Evolutionary conservation across 805 yeast species (phyloP).

Genomic region (Starmerella ratchasimensis): DNA sequence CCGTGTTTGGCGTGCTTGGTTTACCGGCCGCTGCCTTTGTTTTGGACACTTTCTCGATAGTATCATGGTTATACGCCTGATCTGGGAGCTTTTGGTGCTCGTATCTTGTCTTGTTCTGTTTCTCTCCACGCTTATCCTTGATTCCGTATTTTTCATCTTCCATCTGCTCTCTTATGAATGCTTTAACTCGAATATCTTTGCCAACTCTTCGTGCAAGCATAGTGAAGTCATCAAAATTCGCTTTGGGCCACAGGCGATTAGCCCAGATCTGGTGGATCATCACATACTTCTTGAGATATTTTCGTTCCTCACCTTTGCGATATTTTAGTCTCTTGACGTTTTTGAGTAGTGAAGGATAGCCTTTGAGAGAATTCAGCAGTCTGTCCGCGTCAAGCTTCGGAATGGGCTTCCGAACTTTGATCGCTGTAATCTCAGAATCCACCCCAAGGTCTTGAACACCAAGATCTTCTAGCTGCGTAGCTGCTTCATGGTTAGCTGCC

Average conservation of each 20-base stretch:
- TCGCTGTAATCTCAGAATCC: conserved; percentile 10
- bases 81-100: too few species aligned
- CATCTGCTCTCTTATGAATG: conserved; percentile 14
- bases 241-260: conserved; percentile 63
- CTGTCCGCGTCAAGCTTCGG: conserved; percentile 36
- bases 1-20: too few species aligned
- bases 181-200: conserved; percentile 16
- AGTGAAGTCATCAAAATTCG: conserved; percentile 59
- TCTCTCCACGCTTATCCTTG: background rate
- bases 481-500: background rate
- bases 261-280: conserved; percentile 62
- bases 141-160: conserved; percentile 18
- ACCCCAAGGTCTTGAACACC: conserved; percentile 20
- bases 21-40: too few species aligned
- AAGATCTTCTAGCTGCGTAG: conserved; percentile 12
- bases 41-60: too few species aligned
- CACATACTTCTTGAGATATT: conserved; percentile 38
- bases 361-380: conserved; percentile 36
- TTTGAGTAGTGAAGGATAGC: conserved; percentile 40
- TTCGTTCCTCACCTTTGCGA: conserved; percentile 34
- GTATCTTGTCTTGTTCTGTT: background rate
- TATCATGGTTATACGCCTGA: too few species aligned
- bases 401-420: conserved; percentile 7
- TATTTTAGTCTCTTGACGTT: conserved; percentile 22
- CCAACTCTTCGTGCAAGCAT: conserved; percentile 39